These are phyloP conservation scores for Fusarium annulatum DNA, from an alignment of 2,329 filamentous ascomycete species.

Conservation along the genomic window DNA sequence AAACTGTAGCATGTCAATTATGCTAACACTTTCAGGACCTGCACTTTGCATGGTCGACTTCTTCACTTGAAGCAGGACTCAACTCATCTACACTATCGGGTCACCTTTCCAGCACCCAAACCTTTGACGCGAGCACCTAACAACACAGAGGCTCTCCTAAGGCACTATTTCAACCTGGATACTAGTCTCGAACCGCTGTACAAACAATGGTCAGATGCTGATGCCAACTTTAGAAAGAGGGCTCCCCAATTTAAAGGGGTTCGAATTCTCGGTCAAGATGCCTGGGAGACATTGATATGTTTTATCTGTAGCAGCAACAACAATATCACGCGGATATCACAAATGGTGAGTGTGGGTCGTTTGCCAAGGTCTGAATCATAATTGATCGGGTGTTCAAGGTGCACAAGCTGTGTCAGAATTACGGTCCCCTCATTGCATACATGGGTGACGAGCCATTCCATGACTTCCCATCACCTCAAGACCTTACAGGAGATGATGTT, in stretches of 20 bases:
- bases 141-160: conserved; percentile 78
- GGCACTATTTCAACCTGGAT: conserved; percentile 87
- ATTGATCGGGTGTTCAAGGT: conserved; percentile 61
- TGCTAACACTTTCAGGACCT: conserved; percentile 66
- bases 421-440: conserved; percentile 80
- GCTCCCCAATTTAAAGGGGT: conserved; percentile 91
- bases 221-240: conserved; percentile 88
- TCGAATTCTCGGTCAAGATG: conserved; percentile 91
- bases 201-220: conserved; percentile 84
- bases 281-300: conserved; percentile 92
- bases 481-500: conserved; percentile 78
- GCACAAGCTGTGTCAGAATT: conserved; percentile 88
- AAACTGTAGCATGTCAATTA: not conserved
- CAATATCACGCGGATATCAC: conserved; percentile 93
- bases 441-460: conserved; percentile 80
- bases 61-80: conserved; percentile 86
- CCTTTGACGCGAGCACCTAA: conserved; percentile 55
- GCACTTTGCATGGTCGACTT: conserved; percentile 86
- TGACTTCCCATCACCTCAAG: conserved; percentile 84
- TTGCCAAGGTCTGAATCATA: not conserved
- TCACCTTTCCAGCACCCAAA: conserved; percentile 64
- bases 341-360: conserved; percentile 73
- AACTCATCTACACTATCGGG: conserved; percentile 81
- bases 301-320: conserved; percentile 99
- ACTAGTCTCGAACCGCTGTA: conserved; percentile 83